Conservation (phyloP, 2,329 filamentous ascomycete genomes). For the Colletotrichum liriopes region DNA sequence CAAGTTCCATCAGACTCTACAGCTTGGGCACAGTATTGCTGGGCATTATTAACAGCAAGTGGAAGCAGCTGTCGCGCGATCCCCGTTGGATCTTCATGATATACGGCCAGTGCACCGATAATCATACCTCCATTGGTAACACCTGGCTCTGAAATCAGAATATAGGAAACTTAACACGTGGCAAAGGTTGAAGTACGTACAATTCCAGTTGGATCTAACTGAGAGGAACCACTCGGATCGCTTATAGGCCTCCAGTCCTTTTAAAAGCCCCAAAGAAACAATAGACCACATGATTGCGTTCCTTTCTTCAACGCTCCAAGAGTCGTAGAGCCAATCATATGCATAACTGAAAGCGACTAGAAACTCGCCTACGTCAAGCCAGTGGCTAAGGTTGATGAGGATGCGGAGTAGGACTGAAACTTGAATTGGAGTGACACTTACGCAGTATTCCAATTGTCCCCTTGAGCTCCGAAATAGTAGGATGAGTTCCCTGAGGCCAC, state of each 20-base stretch:
- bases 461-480: neutral
- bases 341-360: too few species aligned
- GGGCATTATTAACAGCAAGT: neutral
- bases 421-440: neutral
- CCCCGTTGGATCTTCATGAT: neutral
- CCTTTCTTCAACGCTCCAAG: too few species aligned
- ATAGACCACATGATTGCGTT: too few species aligned
- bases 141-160: neutral
- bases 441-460: neutral
- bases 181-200: neutral
- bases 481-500: neutral
- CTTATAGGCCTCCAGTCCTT: too few species aligned
- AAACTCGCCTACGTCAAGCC: too few species aligned
- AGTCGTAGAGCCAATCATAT: too few species aligned
- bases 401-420: neutral
- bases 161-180: neutral
- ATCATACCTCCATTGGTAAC: slow-evolving; percentile 3
- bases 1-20: neutral
- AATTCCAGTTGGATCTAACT: neutral
- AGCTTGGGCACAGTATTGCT: neutral
- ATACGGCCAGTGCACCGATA: neutral
- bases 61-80: neutral
- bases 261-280: too few species aligned
- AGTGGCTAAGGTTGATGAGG: neutral
- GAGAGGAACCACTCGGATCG: too few species aligned